phyloP scores from a whole-genome alignment of 305 asterid genomes.

The Fraxinus dipetala region DNA sequence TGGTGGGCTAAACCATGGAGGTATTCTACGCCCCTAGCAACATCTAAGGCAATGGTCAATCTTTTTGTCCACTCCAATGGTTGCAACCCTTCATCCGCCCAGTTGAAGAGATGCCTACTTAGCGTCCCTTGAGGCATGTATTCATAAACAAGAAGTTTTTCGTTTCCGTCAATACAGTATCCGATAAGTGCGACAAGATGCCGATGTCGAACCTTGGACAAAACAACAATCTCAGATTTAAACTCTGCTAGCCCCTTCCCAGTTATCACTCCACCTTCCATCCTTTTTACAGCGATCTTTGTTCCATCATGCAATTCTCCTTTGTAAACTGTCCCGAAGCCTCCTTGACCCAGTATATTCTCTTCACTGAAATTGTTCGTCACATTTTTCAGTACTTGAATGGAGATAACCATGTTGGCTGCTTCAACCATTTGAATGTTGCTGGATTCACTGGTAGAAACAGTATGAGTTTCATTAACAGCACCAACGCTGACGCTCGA shows the following conservation, averaged over 20 bases:
- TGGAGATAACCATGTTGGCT: conserved; percentile 86
- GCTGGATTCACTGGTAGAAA: conserved; percentile 45
- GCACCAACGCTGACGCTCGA: conserved; percentile 68
- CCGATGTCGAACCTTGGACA: conserved; percentile 82
- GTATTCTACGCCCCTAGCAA: conserved; percentile 88
- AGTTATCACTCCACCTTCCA: conserved; percentile 74
- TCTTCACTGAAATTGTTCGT: conserved; percentile 63
- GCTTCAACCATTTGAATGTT: conserved; percentile 88
- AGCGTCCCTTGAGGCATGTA: conserved; percentile 94
- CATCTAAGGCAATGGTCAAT: conserved; percentile 77
- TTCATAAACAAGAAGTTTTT: conserved; percentile 79
- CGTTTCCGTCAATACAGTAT: conserved; percentile 86
- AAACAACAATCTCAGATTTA: conserved; percentile 82
- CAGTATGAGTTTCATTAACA: conserved; percentile 49
- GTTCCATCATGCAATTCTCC: conserved; percentile 92
- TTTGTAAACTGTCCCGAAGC: conserved; percentile 86
- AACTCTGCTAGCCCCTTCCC: conserved; percentile 82
- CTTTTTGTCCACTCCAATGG: conserved; percentile 84
- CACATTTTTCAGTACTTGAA: conserved; percentile 79
- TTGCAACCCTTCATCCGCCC: conserved; percentile 66
- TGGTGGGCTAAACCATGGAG: conserved; percentile 93
- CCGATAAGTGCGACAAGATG: conserved; percentile 93
- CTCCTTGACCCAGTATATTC: conserved; percentile 79
- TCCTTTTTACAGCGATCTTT: conserved; percentile 87
- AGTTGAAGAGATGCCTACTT: conserved; percentile 71